phyloP scores from a whole-genome alignment of 306 rosid genomes.

The Morella rubra region DNA sequence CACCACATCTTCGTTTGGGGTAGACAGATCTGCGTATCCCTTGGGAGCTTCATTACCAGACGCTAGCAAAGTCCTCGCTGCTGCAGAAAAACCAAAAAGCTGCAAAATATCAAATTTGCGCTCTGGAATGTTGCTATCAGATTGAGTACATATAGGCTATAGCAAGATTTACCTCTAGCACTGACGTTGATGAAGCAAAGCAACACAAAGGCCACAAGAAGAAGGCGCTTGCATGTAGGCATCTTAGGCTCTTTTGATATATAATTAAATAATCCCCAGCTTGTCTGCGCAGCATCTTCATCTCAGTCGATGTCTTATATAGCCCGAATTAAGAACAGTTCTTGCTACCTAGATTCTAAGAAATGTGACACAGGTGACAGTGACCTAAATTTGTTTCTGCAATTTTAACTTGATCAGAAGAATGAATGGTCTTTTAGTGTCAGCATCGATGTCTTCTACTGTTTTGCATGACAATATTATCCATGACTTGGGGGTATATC shows the following conservation, averaged over 20 bases:
- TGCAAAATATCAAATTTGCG: background rate
- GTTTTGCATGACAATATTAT: conserved; percentile 29
- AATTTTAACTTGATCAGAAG: conserved; percentile 24
- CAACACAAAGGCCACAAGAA: conserved; percentile 53
- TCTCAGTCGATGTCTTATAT: conserved; percentile 31
- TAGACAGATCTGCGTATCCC: conserved; percentile 18
- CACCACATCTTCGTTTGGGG: conserved; percentile 32
- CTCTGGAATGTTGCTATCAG: background rate
- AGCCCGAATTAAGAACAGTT: conserved; percentile 21
- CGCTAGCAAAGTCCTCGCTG: conserved; percentile 45
- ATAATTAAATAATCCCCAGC: conserved; percentile 5
- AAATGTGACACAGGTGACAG: conserved; percentile 30
- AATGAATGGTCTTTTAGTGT: conserved; percentile 24
- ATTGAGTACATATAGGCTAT: background rate
- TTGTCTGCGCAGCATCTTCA: conserved; percentile 23
- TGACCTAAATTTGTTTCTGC: conserved; percentile 3
- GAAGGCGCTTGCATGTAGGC: conserved; percentile 32
- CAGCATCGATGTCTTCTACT: conserved; percentile 39
- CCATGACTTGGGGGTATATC: background rate
- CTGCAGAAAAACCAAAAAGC: conserved; percentile 18
- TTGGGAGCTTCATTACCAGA: conserved; percentile 22
- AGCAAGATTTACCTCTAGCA: conserved; percentile 37
- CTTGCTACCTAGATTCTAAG: conserved; percentile 15
- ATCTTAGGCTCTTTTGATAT: conserved; percentile 13
- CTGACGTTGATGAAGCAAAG: conserved; percentile 42